Base-by-base conservation (phyloP, 2,329 filamentous ascomycete genomes). In the Calonectria honghensis region DNA sequence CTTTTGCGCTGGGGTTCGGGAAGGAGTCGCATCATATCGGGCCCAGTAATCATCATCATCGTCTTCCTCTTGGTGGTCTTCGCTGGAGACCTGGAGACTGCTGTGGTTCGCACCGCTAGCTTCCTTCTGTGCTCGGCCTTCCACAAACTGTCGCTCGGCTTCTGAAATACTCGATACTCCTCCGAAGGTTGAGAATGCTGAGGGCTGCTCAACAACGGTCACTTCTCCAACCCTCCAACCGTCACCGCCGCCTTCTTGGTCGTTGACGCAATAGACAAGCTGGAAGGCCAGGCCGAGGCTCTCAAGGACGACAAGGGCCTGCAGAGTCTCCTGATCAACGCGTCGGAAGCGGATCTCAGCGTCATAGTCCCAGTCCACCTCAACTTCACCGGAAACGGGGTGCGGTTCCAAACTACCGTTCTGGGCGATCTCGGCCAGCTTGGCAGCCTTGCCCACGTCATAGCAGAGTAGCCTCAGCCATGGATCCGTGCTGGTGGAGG, bases 41-140 rank as follows among this genome's bases (percentile, higher is more conserved):
- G 91, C 93, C 94, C 94, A 96, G 84, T 96, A 96, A 79, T 93
- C 93, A 77, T 95, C 94, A 75, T 95, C 93, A 39, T 94, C 93
- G 29, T 94, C 93, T 0, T 93, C 91, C 1, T 89, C 86, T 0
- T 82, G 80, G 14, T 76, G 74, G 27, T 75, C 73, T 2, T 70
- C 69, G 18, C 77, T 41, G 27, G 75, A 69, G 52, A 75, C 72
- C 29, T 81, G 69, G 10, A 78, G 45, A 10, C 37, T 52, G 16
- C 63, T 68, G 27, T 77, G 67, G 45, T 66, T 77, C 29, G 73
- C 32, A 52, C 64, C 50, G 48, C 79, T 77, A 73, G 72, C n/a
- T 20, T 72, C 72, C 41, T 80, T 82, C 35, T 82, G 78, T 24
- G 79, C 72, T 54, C 82, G 81, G 35, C 80, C 79, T 31, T 87